Evolutionary conservation across 768 basidiomycete genomes (phyloP).

Genomic region (Hebeloma cylindrosporum): DNA sequence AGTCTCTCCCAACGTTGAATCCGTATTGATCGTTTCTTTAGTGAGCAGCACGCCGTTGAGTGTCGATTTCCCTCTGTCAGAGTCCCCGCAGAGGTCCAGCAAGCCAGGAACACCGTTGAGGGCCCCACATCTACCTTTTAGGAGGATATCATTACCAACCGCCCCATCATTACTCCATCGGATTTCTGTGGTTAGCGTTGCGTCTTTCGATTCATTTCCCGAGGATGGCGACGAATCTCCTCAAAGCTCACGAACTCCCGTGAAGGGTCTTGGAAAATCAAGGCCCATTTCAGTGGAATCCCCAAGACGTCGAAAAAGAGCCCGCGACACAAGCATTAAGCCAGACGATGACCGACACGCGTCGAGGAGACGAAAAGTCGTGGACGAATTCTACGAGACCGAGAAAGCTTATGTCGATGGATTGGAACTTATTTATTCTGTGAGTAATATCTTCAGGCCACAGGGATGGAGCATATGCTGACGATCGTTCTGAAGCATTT

Average conservation of each 20-base stretch:
- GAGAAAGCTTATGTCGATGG: constrained; percentile 82
- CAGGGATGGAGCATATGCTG: background rate
- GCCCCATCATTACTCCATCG: constrained; percentile 53
- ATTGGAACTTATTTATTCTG: constrained; percentile 79
- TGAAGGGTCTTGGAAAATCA: constrained; percentile 14
- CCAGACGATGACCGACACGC: constrained; percentile 49
- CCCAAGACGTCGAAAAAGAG: constrained; percentile 36
- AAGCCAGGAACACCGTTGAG: constrained; percentile 35
- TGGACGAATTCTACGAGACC: constrained; percentile 81
- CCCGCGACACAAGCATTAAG: constrained; percentile 37
- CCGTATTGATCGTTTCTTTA: background rate
- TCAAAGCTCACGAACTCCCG: constrained; percentile 11
- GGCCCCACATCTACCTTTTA: constrained; percentile 56
- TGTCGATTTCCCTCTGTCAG: constrained; percentile 17
- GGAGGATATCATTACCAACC: constrained; percentile 61
- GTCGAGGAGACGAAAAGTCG: constrained; percentile 62
- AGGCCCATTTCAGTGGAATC: constrained; percentile 40
- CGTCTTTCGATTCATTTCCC: constrained; percentile 71
- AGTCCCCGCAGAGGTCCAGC: constrained; percentile 18
- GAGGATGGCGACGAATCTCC: constrained; percentile 36
- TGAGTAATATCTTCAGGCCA: constrained; percentile 33
- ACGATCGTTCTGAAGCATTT: constrained; percentile 57
- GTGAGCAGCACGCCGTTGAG: constrained; percentile 12
- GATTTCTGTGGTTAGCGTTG: constrained; percentile 67
- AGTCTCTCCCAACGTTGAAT: background rate